A percentile compares a stretch with the other conserved stretches of the same genome.
phyloP scores from a whole-genome alignment of 306 rosid genomes.

The Alnus rubra region DNA sequence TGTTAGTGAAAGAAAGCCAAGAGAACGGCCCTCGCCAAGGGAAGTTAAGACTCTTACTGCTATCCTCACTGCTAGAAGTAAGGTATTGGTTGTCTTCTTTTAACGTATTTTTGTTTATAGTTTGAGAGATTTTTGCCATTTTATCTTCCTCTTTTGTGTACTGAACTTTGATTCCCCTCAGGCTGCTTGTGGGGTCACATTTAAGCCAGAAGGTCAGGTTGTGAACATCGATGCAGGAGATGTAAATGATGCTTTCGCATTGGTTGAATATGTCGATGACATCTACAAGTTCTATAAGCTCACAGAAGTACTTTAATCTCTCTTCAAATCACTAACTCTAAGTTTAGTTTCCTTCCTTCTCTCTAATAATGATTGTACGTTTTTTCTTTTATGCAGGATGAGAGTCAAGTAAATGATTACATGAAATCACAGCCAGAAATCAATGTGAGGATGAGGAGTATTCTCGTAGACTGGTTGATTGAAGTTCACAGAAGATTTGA shows the following conservation, averaged over 20 bases:
- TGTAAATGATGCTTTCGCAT: constrained; percentile 43
- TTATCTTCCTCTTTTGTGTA: neutral
- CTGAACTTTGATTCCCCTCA: constrained; percentile 13
- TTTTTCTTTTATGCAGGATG: constrained; percentile 29
- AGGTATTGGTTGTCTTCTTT: constrained; percentile 29
- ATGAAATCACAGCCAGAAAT: constrained; percentile 49
- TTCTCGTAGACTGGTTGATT: constrained; percentile 56
- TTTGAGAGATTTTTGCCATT: too few species aligned
- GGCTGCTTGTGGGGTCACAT: constrained; percentile 39
- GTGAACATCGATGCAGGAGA: constrained; percentile 46
- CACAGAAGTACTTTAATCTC: constrained; percentile 19
- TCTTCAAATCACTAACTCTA: neutral
- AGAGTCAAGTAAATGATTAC: constrained; percentile 36
- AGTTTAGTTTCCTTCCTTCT: neutral
- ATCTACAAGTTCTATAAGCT: constrained; percentile 51
- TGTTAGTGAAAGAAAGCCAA: constrained; percentile 14
- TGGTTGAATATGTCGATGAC: constrained; percentile 59
- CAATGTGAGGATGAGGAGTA: constrained; percentile 56
- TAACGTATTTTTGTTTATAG: neutral
- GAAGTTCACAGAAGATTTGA: constrained; percentile 54
- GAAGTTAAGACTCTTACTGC: constrained; percentile 36
- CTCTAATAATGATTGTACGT: neutral
- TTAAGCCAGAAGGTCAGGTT: constrained; percentile 24
- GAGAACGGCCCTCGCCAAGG: constrained; percentile 28
- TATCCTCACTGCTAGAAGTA: constrained; percentile 43